Evolutionary conservation across 164 flowering plant genomes (phyloP).

Genomic region (Aristolochia contorta): DNA sequence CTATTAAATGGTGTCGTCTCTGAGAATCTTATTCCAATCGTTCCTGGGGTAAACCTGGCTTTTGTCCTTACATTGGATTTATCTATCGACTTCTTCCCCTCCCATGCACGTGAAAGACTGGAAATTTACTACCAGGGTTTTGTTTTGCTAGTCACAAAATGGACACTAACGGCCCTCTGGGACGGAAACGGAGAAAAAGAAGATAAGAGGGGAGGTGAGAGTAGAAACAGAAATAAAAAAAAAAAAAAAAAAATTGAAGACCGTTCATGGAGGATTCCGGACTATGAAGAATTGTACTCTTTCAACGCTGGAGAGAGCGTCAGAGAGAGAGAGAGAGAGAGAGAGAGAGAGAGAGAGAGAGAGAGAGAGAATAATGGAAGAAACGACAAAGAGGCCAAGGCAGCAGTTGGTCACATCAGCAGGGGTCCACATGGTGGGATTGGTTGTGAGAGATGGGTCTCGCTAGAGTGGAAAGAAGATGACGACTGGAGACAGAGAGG

Average conservation of each 20-base stretch:
- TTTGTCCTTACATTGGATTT: too few relatives aligned
- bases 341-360: not conserved
- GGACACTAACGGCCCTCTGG: too few relatives aligned
- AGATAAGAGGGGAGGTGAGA: not conserved
- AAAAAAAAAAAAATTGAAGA: not conserved
- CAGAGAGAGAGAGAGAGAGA: not conserved
- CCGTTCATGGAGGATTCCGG: not conserved
- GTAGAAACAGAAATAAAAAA: too few relatives aligned
- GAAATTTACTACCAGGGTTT: too few relatives aligned
- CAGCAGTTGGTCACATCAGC: not conserved
- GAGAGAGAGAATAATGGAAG: not conserved
- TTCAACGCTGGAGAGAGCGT: not conserved
- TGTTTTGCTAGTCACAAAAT: too few relatives aligned
- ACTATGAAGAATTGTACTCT: conserved; percentile 4
- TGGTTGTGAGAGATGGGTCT: too few relatives aligned
- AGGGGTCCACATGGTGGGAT: too few relatives aligned
- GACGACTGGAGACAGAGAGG: not conserved
- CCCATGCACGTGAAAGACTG: too few relatives aligned
- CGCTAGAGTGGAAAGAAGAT: too few relatives aligned
- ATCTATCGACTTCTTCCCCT: too few relatives aligned
- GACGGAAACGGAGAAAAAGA: too few relatives aligned
- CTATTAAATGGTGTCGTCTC: not conserved
- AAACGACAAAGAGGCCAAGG: not conserved
- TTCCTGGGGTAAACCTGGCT: too few relatives aligned
- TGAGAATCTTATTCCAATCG: not conserved